Evolutionary conservation across 352 stramenopile genomes (phyloP), one percentile per base, ranked within the genome.

Genomic region (Globisporangium echinulatum): DNA sequence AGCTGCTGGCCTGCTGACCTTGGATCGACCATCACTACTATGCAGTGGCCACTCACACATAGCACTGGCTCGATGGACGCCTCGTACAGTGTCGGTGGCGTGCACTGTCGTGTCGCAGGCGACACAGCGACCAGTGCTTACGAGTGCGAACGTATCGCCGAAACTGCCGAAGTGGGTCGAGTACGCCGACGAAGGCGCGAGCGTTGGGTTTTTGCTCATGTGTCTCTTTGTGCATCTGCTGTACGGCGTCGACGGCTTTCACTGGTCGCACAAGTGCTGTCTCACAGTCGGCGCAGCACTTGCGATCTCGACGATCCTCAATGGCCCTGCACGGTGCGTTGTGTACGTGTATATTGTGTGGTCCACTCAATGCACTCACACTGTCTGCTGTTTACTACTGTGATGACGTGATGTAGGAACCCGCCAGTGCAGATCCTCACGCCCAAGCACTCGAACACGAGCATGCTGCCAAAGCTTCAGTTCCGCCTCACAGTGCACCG

Each of bases 261-360:
- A 93, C 59, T 93, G 84, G 84, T 77, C 79, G 25, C 84, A 93
- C 70, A 93, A 93, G 64, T 90, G 79, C 64, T 93, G 84, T 58
- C 72, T 93, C 51, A 93, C 84, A 1, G 71, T 90, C 38, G 84
- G 84, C 54, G 84, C 84, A 0, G 84, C 84, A 13, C 72, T 93
- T 14, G 84, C 84, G 13, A 93, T 93, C 54, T 88, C 82, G 7
- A 93, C 81, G 10, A 87, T 93, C 55, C 67, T 93, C 4, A 88
- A 92, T 39, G 82, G 81, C 5, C 87, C 81, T 2, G 64, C 67
- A 25, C 66, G 70, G 65, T 68, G 51, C 49, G 61, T 25, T 0
- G 38, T 33, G 15, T 49, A 17, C n/a, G 2, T 39, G n/a, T 42
- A 13, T 33, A 33, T 33, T 33, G 19, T 48, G 58, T 33, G 36